Conservation (phyloP, 768 basidiomycete genomes). For the Hebeloma cylindrosporum region DNA sequence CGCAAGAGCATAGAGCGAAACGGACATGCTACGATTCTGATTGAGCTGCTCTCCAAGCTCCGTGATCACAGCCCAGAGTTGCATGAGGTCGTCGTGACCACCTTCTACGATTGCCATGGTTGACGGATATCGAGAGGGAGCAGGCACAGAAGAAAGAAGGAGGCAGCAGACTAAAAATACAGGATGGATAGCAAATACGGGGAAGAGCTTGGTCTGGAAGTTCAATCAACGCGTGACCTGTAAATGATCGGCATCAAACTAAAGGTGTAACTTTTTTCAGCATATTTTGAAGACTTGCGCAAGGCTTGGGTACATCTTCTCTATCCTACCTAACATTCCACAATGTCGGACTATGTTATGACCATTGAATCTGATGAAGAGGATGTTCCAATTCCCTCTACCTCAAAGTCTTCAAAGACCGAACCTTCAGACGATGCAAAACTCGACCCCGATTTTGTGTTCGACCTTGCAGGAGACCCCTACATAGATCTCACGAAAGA, state of each 20-base stretch:
- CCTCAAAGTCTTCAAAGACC: slow-evolving; percentile 22
- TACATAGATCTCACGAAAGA: slow-evolving; percentile 55
- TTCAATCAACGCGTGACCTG: no score
- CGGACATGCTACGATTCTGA: slow-evolving; percentile 72
- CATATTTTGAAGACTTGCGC: no score
- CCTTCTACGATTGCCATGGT: slow-evolving; percentile 33
- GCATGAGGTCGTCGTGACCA: slow-evolving; percentile 59
- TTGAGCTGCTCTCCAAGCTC: slow-evolving; percentile 85
- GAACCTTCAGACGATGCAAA: slow-evolving; percentile 50
- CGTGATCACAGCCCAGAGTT: slow-evolving; percentile 65
- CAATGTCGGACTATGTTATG: slow-evolving; percentile 70
- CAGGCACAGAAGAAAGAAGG: neutral
- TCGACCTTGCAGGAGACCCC: slow-evolving; percentile 75
- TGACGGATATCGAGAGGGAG: neutral
- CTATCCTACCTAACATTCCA: no score
- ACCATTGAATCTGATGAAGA: slow-evolving; percentile 83
- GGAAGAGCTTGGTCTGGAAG: no score
- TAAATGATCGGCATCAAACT: no score
- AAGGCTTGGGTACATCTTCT: no score
- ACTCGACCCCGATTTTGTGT: slow-evolving; percentile 81
- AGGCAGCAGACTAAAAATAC: slow-evolving; percentile 1
- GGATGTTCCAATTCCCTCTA: slow-evolving; percentile 33
- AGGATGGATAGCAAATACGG: no score
- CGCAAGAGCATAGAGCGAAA: slow-evolving; percentile 69
- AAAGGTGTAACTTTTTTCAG: no score